Percentiles rank a stretch among this genome's conserved stretches.
phyloP scores from a whole-genome alignment of 768 basidiomycete species.

The Mycena vulgaris region DNA sequence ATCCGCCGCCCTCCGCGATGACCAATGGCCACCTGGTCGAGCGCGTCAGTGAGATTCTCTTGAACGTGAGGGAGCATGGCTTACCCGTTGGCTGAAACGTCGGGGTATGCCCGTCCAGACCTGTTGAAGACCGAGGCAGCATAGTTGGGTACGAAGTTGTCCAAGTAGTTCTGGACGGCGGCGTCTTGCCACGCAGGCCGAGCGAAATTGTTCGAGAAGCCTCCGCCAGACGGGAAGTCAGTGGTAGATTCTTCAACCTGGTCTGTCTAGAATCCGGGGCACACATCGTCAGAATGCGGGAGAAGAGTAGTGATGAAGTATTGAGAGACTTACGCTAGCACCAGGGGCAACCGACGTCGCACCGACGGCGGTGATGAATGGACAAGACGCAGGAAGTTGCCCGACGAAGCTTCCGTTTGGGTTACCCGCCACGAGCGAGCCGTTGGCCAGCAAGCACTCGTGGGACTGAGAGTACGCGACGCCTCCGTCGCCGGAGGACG shows the following conservation, averaged over 20 bases:
- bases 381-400: constrained; percentile 28
- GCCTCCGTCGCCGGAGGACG: constrained; percentile 30
- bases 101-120: constrained; percentile 40
- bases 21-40: constrained; percentile 24
- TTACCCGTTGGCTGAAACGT: constrained; percentile 41
- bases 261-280: constrained; percentile 4
- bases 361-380: constrained; percentile 25
- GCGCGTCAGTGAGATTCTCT: constrained; percentile 5
- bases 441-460: constrained; percentile 18
- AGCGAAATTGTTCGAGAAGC: constrained; percentile 47
- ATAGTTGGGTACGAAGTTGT: constrained; percentile 33
- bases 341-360: constrained; percentile 25
- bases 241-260: constrained; percentile 27
- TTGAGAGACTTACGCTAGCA: constrained; percentile 16
- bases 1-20: constrained; percentile 16
- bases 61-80: constrained; percentile 3
- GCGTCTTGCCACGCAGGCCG: constrained; percentile 44
- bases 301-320: neutral
- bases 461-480: constrained; percentile 27
- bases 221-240: constrained; percentile 40
- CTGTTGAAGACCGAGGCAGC: constrained; percentile 30
- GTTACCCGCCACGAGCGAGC: constrained; percentile 11
- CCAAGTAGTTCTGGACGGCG: constrained; percentile 40
- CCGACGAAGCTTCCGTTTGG: constrained; percentile 28
- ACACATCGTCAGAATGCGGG: constrained; percentile 6